These are phyloP conservation scores for Suillus plorans DNA, from an alignment of 768 basidiomycete genomes.

Conservation along the genomic window DNA sequence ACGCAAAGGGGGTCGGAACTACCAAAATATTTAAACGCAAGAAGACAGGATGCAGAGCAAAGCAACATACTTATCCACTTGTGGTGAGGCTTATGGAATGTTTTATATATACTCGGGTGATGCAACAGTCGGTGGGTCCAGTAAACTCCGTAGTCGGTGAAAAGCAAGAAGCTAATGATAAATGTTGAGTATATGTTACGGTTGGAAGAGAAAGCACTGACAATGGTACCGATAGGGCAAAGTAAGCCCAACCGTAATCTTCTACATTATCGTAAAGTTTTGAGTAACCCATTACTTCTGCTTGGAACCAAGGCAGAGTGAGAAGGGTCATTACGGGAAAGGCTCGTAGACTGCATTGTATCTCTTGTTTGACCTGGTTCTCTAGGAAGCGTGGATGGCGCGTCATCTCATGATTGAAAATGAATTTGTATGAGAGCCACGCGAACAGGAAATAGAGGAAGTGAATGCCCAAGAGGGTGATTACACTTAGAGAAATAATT, in stretches of 20 bases:
- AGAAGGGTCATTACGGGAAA: conserved; percentile 83
- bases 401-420: conserved; percentile 97
- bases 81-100: conserved; percentile 96
- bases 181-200: conserved; percentile 2
- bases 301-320: conserved; percentile 93
- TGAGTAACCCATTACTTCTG: conserved; percentile 85
- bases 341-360: conserved; percentile 65
- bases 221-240: conserved; percentile 68
- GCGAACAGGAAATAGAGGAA: conserved; percentile 89
- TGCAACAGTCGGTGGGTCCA: conserved; percentile 96
- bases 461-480: conserved; percentile 83
- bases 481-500: conserved; percentile 59
- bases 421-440: conserved; percentile 73
- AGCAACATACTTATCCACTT: conserved; percentile 87
- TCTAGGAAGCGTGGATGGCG: conserved; percentile 90
- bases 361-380: conserved; percentile 83
- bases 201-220: conserved; percentile 36
- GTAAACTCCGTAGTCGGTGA: conserved; percentile 94
- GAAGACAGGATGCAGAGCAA: conserved; percentile 2
- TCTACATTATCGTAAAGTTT: conserved; percentile 74
- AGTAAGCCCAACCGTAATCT: conserved; percentile 77
- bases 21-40: conserved; percentile 11
- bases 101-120: conserved; percentile 83
- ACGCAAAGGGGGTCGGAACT: conserved; percentile 98
- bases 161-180: conserved; percentile 62